Conservation (phyloP, 305 asterid species). For the Fraxinus xanthoxyloides region DNA sequence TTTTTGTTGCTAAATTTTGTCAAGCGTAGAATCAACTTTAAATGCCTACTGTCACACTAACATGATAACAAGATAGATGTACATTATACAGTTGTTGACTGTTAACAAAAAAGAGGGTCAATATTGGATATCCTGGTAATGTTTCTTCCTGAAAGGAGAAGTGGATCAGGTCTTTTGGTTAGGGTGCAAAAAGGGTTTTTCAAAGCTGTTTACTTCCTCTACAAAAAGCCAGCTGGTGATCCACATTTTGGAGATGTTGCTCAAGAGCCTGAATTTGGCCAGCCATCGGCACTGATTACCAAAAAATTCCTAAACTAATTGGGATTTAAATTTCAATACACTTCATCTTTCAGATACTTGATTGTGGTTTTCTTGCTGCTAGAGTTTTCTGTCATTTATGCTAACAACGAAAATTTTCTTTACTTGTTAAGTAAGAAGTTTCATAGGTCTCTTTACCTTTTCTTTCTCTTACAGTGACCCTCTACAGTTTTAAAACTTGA, state of each 20-base stretch:
- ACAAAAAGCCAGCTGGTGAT: not conserved
- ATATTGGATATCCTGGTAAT: not conserved
- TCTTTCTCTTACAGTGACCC: not conserved
- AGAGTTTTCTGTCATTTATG: constrained; percentile 3
- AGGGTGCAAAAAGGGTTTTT: not conserved
- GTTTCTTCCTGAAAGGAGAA: constrained; percentile 14
- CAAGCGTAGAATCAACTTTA: not conserved
- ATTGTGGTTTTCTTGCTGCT: not conserved
- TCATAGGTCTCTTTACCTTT: not conserved
- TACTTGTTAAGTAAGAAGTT: not conserved
- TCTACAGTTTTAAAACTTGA: not conserved
- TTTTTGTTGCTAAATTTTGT: not conserved
- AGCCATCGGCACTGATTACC: not conserved
- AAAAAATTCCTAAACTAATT: not conserved
- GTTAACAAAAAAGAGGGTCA: constrained; percentile 11
- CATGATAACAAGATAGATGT: constrained; percentile 1
- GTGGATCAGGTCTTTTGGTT: not conserved
- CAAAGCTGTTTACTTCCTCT: not conserved
- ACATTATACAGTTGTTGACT: not conserved
- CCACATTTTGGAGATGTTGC: constrained; percentile 1
- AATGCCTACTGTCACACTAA: not conserved
- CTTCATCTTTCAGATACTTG: not conserved
- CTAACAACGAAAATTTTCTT: constrained; percentile 3
- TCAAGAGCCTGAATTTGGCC: not conserved
- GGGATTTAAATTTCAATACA: constrained; percentile 7